phyloP scores from a whole-genome alignment of 2,329 filamentous ascomycete genomes.

The Drechslera avenae region DNA sequence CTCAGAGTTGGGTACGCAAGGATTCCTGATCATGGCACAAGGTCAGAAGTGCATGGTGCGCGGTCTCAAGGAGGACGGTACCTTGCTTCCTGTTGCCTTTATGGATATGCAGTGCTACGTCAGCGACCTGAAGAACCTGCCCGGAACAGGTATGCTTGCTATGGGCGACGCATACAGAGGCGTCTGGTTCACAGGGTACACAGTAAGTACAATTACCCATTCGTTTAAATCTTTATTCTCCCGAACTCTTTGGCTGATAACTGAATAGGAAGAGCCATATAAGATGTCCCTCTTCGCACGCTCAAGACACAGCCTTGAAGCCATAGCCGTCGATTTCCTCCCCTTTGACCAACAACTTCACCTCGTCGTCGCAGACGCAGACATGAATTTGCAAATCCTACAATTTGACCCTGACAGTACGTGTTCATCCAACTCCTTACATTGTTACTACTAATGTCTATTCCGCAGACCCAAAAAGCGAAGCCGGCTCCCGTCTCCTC shows the following conservation, averaged over 20 bases:
- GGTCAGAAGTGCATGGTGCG: conserved; percentile 98
- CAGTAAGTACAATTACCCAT: conserved; percentile 54
- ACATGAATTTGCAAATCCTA: conserved; percentile 84
- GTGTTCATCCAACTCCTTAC: conserved; percentile 41
- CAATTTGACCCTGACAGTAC: conserved; percentile 94
- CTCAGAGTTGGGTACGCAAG: conserved; percentile 82
- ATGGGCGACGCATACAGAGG: conserved; percentile 92
- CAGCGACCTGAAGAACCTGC: conserved; percentile 80
- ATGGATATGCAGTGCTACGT: conserved; percentile 98
- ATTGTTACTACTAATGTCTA: conserved; percentile 1
- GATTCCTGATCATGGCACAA: conserved; percentile 86
- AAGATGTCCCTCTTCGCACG: conserved; percentile 94
- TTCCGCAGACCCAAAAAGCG: conserved; percentile 80
- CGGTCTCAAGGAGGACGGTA: conserved; percentile 93
- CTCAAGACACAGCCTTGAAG: conserved; percentile 75
- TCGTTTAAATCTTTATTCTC: too few species aligned
- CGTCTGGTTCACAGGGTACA: conserved; percentile 94
- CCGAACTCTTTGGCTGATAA: conserved; percentile 17
- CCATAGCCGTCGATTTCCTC: conserved; percentile 83
- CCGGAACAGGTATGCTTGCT: conserved; percentile 81
- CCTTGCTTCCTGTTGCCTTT: conserved; percentile 90
- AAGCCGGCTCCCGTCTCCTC: conserved; percentile 84
- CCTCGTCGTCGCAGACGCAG: conserved; percentile 80
- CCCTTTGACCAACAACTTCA: conserved; percentile 83
- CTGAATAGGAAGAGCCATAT: conserved; percentile 80